These are phyloP conservation scores for Cicer bijugum DNA, from an alignment of 306 rosid genomes.

Conservation along the genomic window DNA sequence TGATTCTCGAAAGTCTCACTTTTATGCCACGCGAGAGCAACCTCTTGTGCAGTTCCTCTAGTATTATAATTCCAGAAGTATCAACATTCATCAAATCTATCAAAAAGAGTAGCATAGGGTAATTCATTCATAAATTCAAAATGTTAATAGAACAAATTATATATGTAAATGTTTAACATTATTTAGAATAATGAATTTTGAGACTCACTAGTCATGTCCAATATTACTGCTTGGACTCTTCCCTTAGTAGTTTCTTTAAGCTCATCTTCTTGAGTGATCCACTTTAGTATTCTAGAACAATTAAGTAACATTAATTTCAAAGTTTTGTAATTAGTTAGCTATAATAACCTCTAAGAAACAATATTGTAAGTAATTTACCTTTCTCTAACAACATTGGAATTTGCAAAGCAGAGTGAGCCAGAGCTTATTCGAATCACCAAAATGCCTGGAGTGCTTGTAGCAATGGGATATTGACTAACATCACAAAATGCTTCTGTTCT, in stretches of 20 bases:
- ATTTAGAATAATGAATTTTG: background rate
- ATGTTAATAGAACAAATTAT: background rate
- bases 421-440: constrained; percentile 69
- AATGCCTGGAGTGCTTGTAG: constrained; percentile 65
- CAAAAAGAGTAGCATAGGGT: background rate
- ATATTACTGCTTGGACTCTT: constrained; percentile 56
- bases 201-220: constrained; percentile 86
- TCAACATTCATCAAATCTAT: constrained; percentile 76
- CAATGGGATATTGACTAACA: constrained; percentile 80
- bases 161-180: background rate
- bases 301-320: constrained; percentile 10
- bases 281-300: constrained; percentile 61
- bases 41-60: constrained; percentile 77
- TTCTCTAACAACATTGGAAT: constrained; percentile 78
- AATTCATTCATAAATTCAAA: constrained; percentile 8
- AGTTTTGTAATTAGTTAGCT: background rate
- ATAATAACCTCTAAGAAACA: background rate
- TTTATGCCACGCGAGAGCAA: constrained; percentile 56
- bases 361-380: constrained; percentile 51
- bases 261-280: constrained; percentile 53
- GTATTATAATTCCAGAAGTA: constrained; percentile 74
- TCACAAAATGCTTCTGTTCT: constrained; percentile 71
- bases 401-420: constrained; percentile 83
- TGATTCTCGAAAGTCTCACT: constrained; percentile 45
- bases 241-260: constrained; percentile 48